phyloP scores from a whole-genome alignment of 83 land plant species.

The Thuja plicata region DNA sequence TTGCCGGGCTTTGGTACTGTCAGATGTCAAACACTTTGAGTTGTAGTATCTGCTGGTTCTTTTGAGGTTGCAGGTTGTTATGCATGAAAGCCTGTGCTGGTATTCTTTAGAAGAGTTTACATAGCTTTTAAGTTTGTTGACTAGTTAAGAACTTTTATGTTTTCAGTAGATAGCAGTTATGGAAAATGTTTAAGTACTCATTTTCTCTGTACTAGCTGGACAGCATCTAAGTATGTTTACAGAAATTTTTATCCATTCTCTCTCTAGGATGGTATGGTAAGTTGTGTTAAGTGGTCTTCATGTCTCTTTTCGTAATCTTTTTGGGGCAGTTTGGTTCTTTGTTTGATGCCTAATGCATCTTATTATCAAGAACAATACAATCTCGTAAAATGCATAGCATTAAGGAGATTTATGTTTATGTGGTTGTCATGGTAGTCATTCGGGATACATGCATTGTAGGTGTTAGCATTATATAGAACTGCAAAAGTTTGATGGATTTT shows the following conservation, averaged over 20 bases:
- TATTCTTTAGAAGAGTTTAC: constrained; percentile 13
- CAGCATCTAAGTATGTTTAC: background rate
- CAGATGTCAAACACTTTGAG: constrained; percentile 14
- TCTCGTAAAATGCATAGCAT: background rate
- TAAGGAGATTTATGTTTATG: background rate
- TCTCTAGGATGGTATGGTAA: constrained; percentile 7
- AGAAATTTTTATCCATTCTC: constrained; percentile 2
- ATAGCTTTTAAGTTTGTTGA: constrained; percentile 4
- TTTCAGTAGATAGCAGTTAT: background rate
- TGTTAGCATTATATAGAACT: background rate
- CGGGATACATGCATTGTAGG: background rate
- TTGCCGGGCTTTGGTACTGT: background rate
- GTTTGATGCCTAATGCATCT: constrained; percentile 3
- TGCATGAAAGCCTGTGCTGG: constrained; percentile 8
- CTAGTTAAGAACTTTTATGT: constrained; percentile 7
- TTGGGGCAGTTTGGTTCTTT: background rate
- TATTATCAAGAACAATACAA: background rate
- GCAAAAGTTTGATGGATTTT: background rate
- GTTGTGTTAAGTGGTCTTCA: background rate
- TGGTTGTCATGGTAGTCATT: constrained; percentile 9
- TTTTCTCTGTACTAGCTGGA: background rate
- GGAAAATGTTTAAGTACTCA: constrained; percentile 10
- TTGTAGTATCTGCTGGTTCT: constrained; percentile 9
- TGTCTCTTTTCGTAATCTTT: background rate
- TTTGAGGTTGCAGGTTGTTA: constrained; percentile 14